phyloP scores from a whole-genome alignment of 1,284 basidiomycete species.

The Agroathelia rolfsii region DNA sequence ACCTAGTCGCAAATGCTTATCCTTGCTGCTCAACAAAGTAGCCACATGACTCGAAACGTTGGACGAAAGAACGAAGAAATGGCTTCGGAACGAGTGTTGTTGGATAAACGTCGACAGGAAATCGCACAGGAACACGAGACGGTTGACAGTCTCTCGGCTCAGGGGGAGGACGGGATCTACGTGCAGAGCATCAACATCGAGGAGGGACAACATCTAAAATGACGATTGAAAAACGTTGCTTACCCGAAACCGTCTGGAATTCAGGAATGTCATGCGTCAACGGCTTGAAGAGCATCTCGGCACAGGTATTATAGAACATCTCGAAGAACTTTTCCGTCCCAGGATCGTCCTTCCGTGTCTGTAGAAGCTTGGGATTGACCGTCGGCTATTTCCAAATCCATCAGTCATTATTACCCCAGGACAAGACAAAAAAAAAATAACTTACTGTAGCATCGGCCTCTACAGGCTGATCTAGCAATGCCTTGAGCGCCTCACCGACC shows the following conservation, averaged over 20 bases:
- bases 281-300: conserved; percentile 71
- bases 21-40: conserved; percentile 70
- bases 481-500: conserved; percentile 82
- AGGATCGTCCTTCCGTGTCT: conserved; percentile 65
- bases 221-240: conserved; percentile 13
- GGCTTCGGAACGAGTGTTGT: conserved; percentile 85
- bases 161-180: conserved; percentile 45
- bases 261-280: conserved; percentile 72
- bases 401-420: neutral
- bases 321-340: conserved; percentile 82
- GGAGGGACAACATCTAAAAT: conserved; percentile 1
- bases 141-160: conserved; percentile 64
- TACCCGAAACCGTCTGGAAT: conserved; percentile 55
- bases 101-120: conserved; percentile 81
- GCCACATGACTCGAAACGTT: conserved; percentile 67
- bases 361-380: conserved; percentile 6
- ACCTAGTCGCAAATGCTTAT: conserved; percentile 91
- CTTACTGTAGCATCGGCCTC: conserved; percentile 30
- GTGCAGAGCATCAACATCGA: conserved; percentile 4
- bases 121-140: conserved; percentile 81
- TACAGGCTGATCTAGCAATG: conserved; percentile 70
- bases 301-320: conserved; percentile 83
- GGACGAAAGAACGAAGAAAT: conserved; percentile 82
- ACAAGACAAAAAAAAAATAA: conserved; percentile 2
- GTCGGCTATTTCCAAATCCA: neutral